Evolutionary conservation across 176 grass and related monocot species (phyloP), one percentile per base, ranked within the genome.

Genomic region (Phoenix dactylifera): DNA sequence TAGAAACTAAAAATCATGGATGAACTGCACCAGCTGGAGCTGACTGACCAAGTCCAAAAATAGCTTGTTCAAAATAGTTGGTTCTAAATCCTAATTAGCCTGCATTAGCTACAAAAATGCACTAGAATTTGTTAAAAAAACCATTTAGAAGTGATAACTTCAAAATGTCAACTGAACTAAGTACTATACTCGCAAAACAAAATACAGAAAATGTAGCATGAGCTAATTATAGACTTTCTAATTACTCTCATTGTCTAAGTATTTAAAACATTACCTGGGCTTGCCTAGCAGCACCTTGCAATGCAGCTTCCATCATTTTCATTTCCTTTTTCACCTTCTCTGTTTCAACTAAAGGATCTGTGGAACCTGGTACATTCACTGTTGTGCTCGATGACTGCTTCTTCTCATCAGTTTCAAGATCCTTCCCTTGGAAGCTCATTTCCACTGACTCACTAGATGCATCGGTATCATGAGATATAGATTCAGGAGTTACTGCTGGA

Each of bases 261-360:
- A 57, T 22, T 55, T 54, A 50, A 48, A 70, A 24, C 1, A 25
- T 70, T 87, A 96, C 94, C 94, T 98, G 88, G 4, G 94, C 86
- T 78, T 98, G 94, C 73, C 94, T 98, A 71, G 94, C 94, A 73
- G 94, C 94, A 57, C 94, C 94, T 86, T 93, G 88, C 57, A 98
- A 74, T 86, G 94, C 94, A 83, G 94, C 82, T 70, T 98, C 94
- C 94, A 98, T 93, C 88, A 93, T 89, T 63, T 89, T 86, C 84
- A 98, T 89, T 73, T 98, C 88, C 62, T 71, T 63, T 70, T 76
- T 93, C 62, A 98, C 65, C 74, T 89, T 89, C 60, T 98, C 88
- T 52, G 86, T 29, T 76, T 92, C 87, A 72, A 32, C 15, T 1
- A 70, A 22, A 51, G 76, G 76, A 73, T 72, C 70, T 26, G 52